Base-by-base conservation (phyloP, 176 grass and related monocot species). In the Tillandsia fasciculata region DNA sequence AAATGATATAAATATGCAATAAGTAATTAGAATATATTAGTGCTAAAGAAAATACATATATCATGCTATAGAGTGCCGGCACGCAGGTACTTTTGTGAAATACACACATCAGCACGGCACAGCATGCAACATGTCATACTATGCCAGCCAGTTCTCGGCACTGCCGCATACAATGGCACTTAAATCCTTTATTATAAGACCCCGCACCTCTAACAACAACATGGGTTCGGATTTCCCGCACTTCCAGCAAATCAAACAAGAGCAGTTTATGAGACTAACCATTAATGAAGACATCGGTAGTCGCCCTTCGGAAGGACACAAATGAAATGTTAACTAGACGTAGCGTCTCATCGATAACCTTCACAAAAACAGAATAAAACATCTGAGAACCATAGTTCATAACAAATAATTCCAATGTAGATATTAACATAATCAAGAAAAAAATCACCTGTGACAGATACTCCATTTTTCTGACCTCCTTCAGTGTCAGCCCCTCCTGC, bases 401-500 rank as follows among this genome's bases (percentile, higher is more conserved):
- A 8, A 17, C 20, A 20, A 59, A 17, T 14, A 59, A 18, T 14
- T 22, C 14, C 14, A 14, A 59, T 17, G 54, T 59, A 20, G 20
- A 17, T 8, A 18, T 18, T 15, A 18, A 61, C 15, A 61, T 61
- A 18, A 23, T 14, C 22, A 61, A 18, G 17, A n/a, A 23, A 61
- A 61, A 74, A 28, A 57, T 72, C 26, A 12, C 93, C 89, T 97
- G 83, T 2, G 89, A 90, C 70, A 97, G 93, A 78, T 92, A 97
- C 14, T 83, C 84, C 93, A 97, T 97, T 83, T 97, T 92, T 79
- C 82, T 89, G 74, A 97, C 71, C 65, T 97, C 89, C 74, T 81
- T 83, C 2, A 97, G 81, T 27, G 80, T 87, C 1, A 97, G 80
- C 11, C 84, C 77, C 79, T 90, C 78, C 59, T 90, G 89, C 10